A percentile compares a stretch with the other conserved stretches of the same genome.
phyloP scores from a whole-genome alignment of 2,329 filamentous ascomycete species.

The Fusarium longipes region DNA sequence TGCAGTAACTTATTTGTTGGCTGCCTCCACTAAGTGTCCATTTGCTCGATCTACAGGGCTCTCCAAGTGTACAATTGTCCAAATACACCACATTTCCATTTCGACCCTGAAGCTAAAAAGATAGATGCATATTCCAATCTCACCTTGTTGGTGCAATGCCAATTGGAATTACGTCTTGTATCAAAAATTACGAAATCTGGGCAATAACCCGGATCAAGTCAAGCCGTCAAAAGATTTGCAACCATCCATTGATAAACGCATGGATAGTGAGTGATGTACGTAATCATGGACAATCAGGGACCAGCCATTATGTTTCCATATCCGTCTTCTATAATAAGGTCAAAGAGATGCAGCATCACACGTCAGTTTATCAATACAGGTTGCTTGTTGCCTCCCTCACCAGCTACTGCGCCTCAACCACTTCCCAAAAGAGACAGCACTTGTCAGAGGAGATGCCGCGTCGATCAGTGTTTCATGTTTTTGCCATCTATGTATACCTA shows the following conservation, averaged over 20 bases:
- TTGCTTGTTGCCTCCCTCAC: conserved; percentile 6
- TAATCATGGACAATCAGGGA: conserved; percentile 13
- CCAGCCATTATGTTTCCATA: conserved; percentile 26
- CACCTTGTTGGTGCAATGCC: conserved; percentile 6
- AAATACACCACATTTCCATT: conserved; percentile 23
- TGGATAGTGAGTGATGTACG: conserved; percentile 8
- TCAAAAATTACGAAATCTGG: neutral
- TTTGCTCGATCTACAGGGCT: no score
- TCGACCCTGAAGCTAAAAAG: conserved; percentile 18
- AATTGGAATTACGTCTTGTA: conserved; percentile 6
- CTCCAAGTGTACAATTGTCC: no score
- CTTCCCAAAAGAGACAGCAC: conserved; percentile 16
- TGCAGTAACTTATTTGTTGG: conserved; percentile 8
- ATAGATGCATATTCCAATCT: conserved; percentile 1
- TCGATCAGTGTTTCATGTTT: conserved; percentile 40
- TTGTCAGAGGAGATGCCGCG: conserved; percentile 32
- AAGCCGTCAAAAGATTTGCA: neutral
- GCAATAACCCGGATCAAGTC: neutral
- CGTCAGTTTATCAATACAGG: conserved; percentile 30
- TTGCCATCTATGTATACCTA: conserved; percentile 25
- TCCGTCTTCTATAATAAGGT: conserved; percentile 15
- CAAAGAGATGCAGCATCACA: conserved; percentile 28
- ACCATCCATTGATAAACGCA: conserved; percentile 10
- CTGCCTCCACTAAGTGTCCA: conserved; percentile 5
- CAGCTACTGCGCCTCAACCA: conserved; percentile 20